A percentile compares a stretch with the other conserved stretches of the same genome.
Evolutionary conservation across 2,329 filamentous ascomycete genomes (phyloP).

Genomic region (Colletotrichum sp.): DNA sequence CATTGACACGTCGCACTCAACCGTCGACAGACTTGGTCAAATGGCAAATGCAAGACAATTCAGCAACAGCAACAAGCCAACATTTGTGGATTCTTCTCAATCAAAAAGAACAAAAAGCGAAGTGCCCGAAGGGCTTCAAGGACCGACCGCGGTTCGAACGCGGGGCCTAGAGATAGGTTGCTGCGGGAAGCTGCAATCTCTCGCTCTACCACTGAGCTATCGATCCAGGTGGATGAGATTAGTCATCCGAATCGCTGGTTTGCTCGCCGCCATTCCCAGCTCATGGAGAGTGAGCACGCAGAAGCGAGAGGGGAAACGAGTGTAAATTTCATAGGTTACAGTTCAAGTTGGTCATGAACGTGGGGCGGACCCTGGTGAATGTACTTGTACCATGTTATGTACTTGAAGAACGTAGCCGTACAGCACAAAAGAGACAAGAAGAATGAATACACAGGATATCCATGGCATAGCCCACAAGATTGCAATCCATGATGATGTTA

Average conservation of each 20-base stretch:
- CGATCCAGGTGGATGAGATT: slow-evolving; percentile 1
- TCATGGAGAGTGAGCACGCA: background rate
- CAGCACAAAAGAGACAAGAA: background rate
- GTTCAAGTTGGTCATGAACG: background rate
- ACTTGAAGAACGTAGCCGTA: background rate
- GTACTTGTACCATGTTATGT: background rate
- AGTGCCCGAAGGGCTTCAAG: background rate
- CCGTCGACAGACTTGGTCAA: background rate
- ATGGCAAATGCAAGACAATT: background rate
- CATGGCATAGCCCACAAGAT: background rate
- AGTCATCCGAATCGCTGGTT: slow-evolving; percentile 2
- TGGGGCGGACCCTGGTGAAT: slow-evolving; percentile 3
- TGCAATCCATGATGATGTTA: background rate
- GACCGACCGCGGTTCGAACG: slow-evolving; percentile 22
- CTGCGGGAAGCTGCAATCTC: slow-evolving; percentile 14
- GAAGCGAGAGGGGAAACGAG: background rate
- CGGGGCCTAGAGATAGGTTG: slow-evolving; percentile 20
- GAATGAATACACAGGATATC: background rate
- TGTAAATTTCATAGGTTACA: background rate
- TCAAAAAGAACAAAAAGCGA: background rate
- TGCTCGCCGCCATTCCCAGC: background rate
- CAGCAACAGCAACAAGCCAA: background rate
- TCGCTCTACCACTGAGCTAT: slow-evolving; percentile 23
- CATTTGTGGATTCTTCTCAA: background rate
- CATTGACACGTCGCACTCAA: background rate